Conservation (phyloP, 441 rosid species). For the Croton laevigatus region DNA sequence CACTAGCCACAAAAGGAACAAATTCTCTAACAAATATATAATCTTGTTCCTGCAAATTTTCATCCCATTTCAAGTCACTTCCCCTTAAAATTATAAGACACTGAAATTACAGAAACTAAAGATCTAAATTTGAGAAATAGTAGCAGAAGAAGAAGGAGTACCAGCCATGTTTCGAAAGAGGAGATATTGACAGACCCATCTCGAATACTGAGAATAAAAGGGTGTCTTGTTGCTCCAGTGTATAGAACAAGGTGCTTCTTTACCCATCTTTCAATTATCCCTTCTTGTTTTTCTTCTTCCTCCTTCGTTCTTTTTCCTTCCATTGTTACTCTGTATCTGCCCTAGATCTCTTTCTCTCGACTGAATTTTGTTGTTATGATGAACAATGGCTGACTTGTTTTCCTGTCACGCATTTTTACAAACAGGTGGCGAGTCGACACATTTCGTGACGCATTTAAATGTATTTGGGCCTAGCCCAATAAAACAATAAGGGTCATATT, state of each 20-base stretch:
- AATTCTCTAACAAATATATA: slow-evolving; percentile 61
- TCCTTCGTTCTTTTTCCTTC: slow-evolving; percentile 17
- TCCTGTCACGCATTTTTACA: too few relatives aligned
- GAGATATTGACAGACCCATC: slow-evolving; percentile 57
- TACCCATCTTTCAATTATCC: slow-evolving; percentile 47
- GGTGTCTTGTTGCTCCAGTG: slow-evolving; percentile 56
- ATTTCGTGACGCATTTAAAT: too few relatives aligned
- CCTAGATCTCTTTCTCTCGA: background rate
- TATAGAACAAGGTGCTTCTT: slow-evolving; percentile 43
- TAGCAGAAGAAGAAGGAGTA: slow-evolving; percentile 8
- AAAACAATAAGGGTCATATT: too few relatives aligned
- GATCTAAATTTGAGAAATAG: background rate
- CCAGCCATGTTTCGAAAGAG: slow-evolving; percentile 70
- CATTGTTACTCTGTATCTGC: background rate
- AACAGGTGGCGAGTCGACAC: too few relatives aligned
- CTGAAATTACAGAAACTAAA: too few relatives aligned
- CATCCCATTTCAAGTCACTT: background rate
- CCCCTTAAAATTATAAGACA: background rate
- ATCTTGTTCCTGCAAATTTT: slow-evolving; percentile 60
- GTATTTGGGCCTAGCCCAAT: too few relatives aligned
- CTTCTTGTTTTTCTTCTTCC: too few relatives aligned
- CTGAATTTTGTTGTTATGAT: too few relatives aligned
- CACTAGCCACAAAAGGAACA: slow-evolving; percentile 55
- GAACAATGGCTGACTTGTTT: too few relatives aligned
- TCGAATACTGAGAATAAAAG: slow-evolving; percentile 52